Evolutionary conservation across 345 rosid species (phyloP), one percentile per base, ranked within the genome.

Genomic region (Mangifera indica): DNA sequence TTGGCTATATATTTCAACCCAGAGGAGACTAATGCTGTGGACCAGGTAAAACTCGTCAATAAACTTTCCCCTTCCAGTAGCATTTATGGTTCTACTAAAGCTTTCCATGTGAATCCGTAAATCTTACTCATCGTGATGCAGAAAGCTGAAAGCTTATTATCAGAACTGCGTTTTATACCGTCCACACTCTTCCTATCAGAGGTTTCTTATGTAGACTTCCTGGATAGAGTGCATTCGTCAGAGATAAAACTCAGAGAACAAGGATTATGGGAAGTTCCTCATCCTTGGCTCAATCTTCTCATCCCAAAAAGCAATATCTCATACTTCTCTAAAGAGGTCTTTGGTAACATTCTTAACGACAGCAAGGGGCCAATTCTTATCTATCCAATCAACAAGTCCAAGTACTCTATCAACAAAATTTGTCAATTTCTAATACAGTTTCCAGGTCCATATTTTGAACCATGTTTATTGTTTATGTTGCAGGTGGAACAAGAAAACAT

Each of bases 241-340:
- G 96, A 86, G 83, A 74, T 78, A 59, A 89, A 87, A 75, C 94
- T 96, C 62, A 80, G 86, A 74, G 86, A 78, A 74, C 82, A 91
- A 63, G 98, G 93, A 45, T 70, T 91, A 72, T 87, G 99, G 99
- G 99, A 96, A 14, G 86, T 93, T 78, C 94, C 94, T 66, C 98
- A 96, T 83, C 99, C 99, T 61, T 96, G 99, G 99, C 69, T 96
- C 54, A 92, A 91, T 79, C 94, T 96, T 74, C 76, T 96, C 34
- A 66, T 96, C 52, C 97, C 99, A 3, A 87, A 76, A 76, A 87
- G 87, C 84, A 74, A 82, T 57, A 88, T 92, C 7, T 52, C 18
- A 0, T 53, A 82, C 18, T 96, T 96, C 66, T 88, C 92, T 55
- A 58, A 69, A 69, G 82, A 75, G 71, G 92, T 87, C 79, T 89